phyloP scores from a whole-genome alignment of 768 basidiomycete genomes.

The Tricholoma terreum region DNA sequence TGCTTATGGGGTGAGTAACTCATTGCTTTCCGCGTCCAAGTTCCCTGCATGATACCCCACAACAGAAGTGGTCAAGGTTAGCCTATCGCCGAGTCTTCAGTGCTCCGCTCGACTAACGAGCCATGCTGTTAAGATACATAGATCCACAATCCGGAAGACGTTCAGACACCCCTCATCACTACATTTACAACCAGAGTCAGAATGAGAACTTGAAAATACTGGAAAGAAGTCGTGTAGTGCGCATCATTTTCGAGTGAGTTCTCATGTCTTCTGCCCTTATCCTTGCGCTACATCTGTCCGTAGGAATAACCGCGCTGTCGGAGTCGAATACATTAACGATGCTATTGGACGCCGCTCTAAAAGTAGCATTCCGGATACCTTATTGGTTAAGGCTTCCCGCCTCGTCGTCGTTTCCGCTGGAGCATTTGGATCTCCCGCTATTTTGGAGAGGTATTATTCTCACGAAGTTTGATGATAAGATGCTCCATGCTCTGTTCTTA shows the following conservation, averaged over 20 bases:
- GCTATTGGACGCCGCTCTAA: conserved; percentile 19
- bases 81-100: conserved; percentile 1
- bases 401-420: conserved; percentile 54
- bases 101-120: not conserved
- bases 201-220: conserved; percentile 42
- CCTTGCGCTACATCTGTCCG: not conserved
- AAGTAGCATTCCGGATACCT: conserved; percentile 13
- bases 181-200: conserved; percentile 45
- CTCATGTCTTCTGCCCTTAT: not conserved
- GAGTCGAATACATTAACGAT: conserved; percentile 50
- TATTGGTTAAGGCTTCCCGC: conserved; percentile 34
- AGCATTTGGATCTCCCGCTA: conserved; percentile 53
- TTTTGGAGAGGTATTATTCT: conserved; percentile 44
- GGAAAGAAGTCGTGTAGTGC: conserved; percentile 41
- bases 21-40: not conserved
- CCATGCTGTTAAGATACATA: conserved; percentile 46
- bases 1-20: conserved; percentile 44
- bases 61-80: conserved; percentile 55
- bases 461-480: not conserved
- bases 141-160: conserved; percentile 49
- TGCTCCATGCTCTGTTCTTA: not conserved
- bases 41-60: not conserved
- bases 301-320: conserved; percentile 43
- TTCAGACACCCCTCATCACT: conserved; percentile 53
- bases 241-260: conserved; percentile 42